Percentiles rank a stretch among this genome's conserved stretches.
Conservation (phyloP, 1,284 basidiomycete species). For the Coniferiporia sulphurascens region DNA sequence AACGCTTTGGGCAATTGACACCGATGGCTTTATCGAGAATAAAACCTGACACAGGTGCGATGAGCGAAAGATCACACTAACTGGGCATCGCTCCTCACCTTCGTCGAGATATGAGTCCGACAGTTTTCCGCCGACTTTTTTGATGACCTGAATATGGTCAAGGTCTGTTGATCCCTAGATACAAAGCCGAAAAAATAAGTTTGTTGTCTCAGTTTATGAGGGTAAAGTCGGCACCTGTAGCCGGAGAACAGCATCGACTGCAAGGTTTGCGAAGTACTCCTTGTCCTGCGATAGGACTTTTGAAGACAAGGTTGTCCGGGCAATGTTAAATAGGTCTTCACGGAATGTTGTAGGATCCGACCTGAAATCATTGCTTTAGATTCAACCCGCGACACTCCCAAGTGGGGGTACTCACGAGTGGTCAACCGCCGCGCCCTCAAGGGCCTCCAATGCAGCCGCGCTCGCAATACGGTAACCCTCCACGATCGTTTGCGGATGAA, state of each 20-base stretch:
- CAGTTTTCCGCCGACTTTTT: slow-evolving; percentile 98
- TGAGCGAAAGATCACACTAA: background rate
- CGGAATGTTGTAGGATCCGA: slow-evolving; percentile 76
- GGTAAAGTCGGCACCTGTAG: slow-evolving; percentile 58
- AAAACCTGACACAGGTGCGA: slow-evolving; percentile 40
- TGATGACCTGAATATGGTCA: slow-evolving; percentile 99
- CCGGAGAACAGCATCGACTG: slow-evolving; percentile 94
- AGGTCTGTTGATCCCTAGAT: slow-evolving; percentile 87
- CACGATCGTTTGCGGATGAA: slow-evolving; percentile 99
- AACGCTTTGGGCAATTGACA: slow-evolving; percentile 90
- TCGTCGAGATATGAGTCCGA: slow-evolving; percentile 99
- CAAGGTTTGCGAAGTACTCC: slow-evolving; percentile 97
- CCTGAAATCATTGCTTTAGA: slow-evolving; percentile 33
- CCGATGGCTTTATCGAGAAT: slow-evolving; percentile 97
- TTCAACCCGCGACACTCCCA: too few relatives aligned
- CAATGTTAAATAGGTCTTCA: slow-evolving; percentile 93
- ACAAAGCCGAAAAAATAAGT: background rate
- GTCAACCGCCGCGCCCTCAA: slow-evolving; percentile 81
- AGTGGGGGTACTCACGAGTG: slow-evolving; percentile 58
- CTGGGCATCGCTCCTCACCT: slow-evolving; percentile 36
- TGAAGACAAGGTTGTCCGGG: slow-evolving; percentile 91
- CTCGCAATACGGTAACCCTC: slow-evolving; percentile 96
- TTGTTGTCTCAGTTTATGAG: background rate
- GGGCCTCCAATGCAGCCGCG: slow-evolving; percentile 76
- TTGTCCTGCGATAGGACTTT: slow-evolving; percentile 98